Evolutionary conservation across 192 early-diverging fungal species (phyloP).

Genomic region (Coemansia sp.): DNA sequence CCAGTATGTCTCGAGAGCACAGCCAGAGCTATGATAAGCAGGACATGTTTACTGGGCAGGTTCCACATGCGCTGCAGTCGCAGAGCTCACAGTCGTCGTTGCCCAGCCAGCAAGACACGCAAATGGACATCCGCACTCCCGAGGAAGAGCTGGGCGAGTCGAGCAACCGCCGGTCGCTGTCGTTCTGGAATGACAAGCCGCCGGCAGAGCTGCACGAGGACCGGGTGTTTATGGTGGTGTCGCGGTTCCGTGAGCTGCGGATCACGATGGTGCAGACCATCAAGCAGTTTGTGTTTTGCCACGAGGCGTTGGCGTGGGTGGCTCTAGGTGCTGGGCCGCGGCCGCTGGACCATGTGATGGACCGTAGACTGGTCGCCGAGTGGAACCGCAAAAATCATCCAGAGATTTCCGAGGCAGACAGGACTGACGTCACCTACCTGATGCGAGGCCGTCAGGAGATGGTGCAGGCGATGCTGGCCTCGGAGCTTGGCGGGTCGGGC

Average conservation of each 20-base stretch:
- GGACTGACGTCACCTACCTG: slow-evolving; percentile 36
- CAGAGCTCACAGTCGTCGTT: slow-evolving; percentile 16
- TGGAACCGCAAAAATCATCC: slow-evolving; percentile 48
- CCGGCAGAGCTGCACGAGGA: slow-evolving; percentile 50
- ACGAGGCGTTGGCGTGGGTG: slow-evolving; percentile 70
- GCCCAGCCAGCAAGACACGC: neutral
- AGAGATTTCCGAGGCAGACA: slow-evolving; percentile 19
- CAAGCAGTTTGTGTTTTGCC: slow-evolving; percentile 79
- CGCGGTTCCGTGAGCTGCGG: slow-evolving; percentile 70
- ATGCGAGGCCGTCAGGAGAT: slow-evolving; percentile 49
- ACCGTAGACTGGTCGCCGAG: slow-evolving; percentile 47
- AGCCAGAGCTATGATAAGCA: slow-evolving; percentile 7
- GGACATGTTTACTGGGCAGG: slow-evolving; percentile 21
- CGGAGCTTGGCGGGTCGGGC: slow-evolving; percentile 22
- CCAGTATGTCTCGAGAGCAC: neutral
- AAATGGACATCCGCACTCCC: neutral
- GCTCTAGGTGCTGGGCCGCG: slow-evolving; percentile 38
- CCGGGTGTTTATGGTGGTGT: slow-evolving; percentile 61
- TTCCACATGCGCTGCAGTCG: slow-evolving; percentile 41
- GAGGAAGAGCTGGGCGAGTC: slow-evolving; percentile 8
- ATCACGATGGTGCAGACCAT: slow-evolving; percentile 81
- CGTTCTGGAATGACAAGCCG: slow-evolving; percentile 29
- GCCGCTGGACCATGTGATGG: slow-evolving; percentile 36
- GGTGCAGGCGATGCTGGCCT: slow-evolving; percentile 35
- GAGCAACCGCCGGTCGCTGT: slow-evolving; percentile 28